Base-by-base conservation (phyloP, 768 basidiomycete species). In the Lentinula detonsa region DNA sequence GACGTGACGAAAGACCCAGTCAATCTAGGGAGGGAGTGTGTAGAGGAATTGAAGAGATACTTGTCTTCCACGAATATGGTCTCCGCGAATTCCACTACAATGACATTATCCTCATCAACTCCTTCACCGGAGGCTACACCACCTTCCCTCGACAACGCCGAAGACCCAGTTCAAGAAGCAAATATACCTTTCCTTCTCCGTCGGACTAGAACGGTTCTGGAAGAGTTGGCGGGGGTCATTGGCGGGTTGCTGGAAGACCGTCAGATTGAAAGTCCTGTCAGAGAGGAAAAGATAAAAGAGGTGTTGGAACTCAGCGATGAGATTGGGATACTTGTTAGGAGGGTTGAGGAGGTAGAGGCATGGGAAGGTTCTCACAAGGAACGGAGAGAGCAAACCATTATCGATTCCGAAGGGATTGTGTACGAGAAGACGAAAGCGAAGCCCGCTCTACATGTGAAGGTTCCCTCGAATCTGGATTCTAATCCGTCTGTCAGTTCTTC, bases 231-330 rank as follows among this genome's bases (percentile, higher is more conserved):
- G 5, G 65, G 76, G 52, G 78, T 80, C 48, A 78, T 89, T 1
- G 81, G 76, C 34, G 77, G 81, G 34, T 72, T 86, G 51, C 74
- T 85, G 9, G 74, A 76, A 13, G 77, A 83, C 53, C 76, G 6
- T 68, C 70, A 16, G 18, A 48, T 89, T 39, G 81, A 85, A 64
- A 72, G 75, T 43, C 83, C 81, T 1, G 77, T 81, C 3, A 85
- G 91, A 63, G 82, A 86, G 0, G 67, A 74, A 23, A 80, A 83
- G 59, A 69, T 94, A 68, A 85, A 87, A 63, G 86, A 85, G 56
- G 76, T 95, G 11, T 76, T 95, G 8, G 73, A 67, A 1, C 72
- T 95, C 28, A 91, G 91, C 64, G 95, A 97, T 69, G 76, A 78
- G 43, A 75, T 98, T 23, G 82, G 83, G 7, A 70, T 74, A 0